Evolutionary conservation across 805 yeast species (phyloP), one percentile per base, ranked within the genome.

Genomic region (Wickerhamiella cacticola): DNA sequence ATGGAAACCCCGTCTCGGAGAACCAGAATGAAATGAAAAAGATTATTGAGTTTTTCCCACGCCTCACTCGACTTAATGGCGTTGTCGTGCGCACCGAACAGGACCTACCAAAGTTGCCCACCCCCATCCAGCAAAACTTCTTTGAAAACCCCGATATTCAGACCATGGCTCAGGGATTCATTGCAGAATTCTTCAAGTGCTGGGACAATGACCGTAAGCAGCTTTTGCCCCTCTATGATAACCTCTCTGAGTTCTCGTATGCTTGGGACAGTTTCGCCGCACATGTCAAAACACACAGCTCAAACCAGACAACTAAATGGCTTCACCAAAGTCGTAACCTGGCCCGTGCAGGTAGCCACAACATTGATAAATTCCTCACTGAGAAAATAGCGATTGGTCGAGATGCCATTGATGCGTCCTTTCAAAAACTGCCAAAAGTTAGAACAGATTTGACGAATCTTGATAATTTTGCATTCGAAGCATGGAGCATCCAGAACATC

Each of bases 181-280:
- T 88, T 5, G 64, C 85, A 24, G 81, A 83, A 54, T 92, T 75
- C 63, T 68, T 83, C 50, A 77, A 78, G 47, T 66, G 81, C 43
- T 92, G 95, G 94, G 98, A 92, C 66, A 57, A 73, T 5, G 78
- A 83, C 59, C 69, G 98, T 51, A 58, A 70, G 8, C 88, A 80
- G 49, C 68, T 92, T 43, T 61, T 81, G 62, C 72, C 74, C 38
- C 68, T 92, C 25, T 92, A 92, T 61, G 85, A 92, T 46, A 74
- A 75, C 42, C 82, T 80, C 57, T 85, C 96, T 0, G 84, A 82
- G 59, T 89, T 92, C 57, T 87, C 96, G 0, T 61, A 82, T 48
- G 81, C 83, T 51, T 77, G 80, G 19, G 94, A 86, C 64, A 68
- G 84, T 1, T 67, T 79, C 0, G 80, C 81, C 40, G 89, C 94